A percentile compares a stretch with the other conserved stretches of the same genome.
These are phyloP conservation scores for Acanthamoeba triangularis DNA, from an alignment of 208 protist genomes.

Conservation along the genomic window DNA sequence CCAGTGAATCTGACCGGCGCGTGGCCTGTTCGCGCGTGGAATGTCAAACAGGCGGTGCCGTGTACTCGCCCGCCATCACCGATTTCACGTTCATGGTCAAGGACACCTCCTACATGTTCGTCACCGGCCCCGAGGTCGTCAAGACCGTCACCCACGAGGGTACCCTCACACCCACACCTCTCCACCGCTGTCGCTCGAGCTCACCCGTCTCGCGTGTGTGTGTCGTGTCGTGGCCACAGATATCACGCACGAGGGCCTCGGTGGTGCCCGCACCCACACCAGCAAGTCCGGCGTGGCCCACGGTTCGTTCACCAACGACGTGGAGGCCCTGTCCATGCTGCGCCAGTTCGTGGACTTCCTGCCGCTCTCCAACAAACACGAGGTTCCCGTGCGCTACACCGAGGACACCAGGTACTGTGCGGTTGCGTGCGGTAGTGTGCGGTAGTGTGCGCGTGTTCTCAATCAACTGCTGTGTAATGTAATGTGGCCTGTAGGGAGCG, in stretches of 20 bases:
- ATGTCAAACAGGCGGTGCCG: conserved; percentile 85
- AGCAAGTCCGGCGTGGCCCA: conserved; percentile 94
- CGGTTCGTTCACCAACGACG: conserved; percentile 95
- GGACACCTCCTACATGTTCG: conserved; percentile 98
- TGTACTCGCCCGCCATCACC: conserved; percentile 97
- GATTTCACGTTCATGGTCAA: conserved; percentile 99
- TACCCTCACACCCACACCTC: conserved; percentile 78
- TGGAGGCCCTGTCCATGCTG: conserved; percentile 91
- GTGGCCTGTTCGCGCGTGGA: background rate
- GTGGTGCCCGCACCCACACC: conserved; percentile 95
- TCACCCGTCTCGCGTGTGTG: background rate
- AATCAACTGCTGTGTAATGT: too few species aligned
- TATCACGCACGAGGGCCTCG: conserved; percentile 95
- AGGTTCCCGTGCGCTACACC: too few species aligned
- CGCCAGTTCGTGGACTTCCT: too few species aligned
- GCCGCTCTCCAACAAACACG: too few species aligned
- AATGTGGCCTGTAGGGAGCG: too few species aligned
- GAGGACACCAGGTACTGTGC: too few species aligned
- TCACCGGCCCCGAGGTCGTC: conserved; percentile 98
- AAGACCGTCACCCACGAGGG: conserved; percentile 96
- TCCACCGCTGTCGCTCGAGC: background rate
- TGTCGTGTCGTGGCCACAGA: background rate
- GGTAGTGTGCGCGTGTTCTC: too few species aligned
- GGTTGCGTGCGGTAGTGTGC: too few species aligned
- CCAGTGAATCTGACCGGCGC: background rate